These are phyloP conservation scores for Trichophyton rubrum DNA, from an alignment of 2,329 filamentous ascomycete genomes.

Conservation along the genomic window DNA sequence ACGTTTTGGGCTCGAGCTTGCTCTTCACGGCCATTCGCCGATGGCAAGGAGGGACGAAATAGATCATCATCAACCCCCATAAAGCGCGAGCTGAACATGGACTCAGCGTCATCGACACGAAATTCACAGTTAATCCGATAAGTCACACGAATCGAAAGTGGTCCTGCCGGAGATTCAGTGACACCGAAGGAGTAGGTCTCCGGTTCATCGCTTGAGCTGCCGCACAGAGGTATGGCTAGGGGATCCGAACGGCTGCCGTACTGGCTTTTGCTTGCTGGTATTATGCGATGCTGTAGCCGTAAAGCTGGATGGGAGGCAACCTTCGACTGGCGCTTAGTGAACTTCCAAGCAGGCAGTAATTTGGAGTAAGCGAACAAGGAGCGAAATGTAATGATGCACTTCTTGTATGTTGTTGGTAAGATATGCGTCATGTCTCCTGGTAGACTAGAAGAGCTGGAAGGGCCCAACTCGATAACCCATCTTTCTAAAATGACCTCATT, in stretches of 20 bases:
- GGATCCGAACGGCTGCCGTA: constrained; percentile 51
- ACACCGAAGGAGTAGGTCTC: constrained; percentile 71
- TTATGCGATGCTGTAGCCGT: constrained; percentile 68
- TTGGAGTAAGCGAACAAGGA: constrained; percentile 73
- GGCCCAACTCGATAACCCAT: constrained; percentile 76
- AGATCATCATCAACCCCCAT: constrained; percentile 83
- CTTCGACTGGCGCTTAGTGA: constrained; percentile 63
- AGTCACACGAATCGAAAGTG: constrained; percentile 65
- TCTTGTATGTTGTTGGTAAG: constrained; percentile 89
- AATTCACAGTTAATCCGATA: constrained; percentile 87
- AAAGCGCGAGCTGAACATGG: constrained; percentile 80
- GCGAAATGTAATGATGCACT: constrained; percentile 87
- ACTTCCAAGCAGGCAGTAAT: constrained; percentile 75
- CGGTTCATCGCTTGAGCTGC: constrained; percentile 49
- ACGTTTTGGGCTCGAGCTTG: constrained; percentile 17
- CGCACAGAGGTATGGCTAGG: constrained; percentile 57
- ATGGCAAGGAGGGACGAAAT: constrained; percentile 64
- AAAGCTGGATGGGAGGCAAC: constrained; percentile 51
- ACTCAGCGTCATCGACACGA: constrained; percentile 80
- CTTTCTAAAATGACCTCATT: constrained; percentile 71
- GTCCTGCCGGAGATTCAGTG: constrained; percentile 74
- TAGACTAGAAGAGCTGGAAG: constrained; percentile 23
- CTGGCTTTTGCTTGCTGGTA: constrained; percentile 42
- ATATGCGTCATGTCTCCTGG: constrained; percentile 43
- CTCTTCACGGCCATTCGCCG: constrained; percentile 23